Conservation (phyloP, 805 yeast genomes). For the Brettanomyces naardenensis region DNA sequence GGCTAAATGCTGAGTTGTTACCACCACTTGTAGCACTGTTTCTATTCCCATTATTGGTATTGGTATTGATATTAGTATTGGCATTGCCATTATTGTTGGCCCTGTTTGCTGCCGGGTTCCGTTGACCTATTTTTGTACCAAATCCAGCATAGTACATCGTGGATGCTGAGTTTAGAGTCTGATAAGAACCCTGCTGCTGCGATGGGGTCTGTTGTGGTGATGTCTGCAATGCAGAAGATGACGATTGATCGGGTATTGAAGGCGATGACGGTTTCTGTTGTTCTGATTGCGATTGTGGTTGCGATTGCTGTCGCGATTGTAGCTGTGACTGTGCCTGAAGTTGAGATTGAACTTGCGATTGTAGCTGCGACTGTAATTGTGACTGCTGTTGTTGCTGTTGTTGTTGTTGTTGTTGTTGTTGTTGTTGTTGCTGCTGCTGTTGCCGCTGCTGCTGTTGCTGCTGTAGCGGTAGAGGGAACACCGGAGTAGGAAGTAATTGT, state of each 20-base stretch:
- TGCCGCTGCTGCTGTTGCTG: constrained; percentile 7
- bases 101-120: neutral
- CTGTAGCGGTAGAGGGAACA: constrained; percentile 8
- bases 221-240: neutral
- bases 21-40: neutral
- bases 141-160: constrained; percentile 7
- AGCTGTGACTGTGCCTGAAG: constrained; percentile 4
- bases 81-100: no score
- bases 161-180: constrained; percentile 13
- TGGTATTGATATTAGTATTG: no score
- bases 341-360: neutral
- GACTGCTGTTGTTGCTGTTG: constrained; percentile 15
- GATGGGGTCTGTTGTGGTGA: constrained; percentile 1
- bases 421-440: constrained; percentile 18
- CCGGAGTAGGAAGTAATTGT: constrained; percentile 21
- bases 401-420: constrained; percentile 15
- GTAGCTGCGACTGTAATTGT: constrained; percentile 7
- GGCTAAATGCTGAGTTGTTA: neutral
- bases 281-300: constrained; percentile 15
- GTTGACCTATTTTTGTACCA: neutral
- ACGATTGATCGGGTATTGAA: constrained; percentile 4
- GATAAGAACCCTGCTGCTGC: constrained; percentile 2
- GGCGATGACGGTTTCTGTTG: no score
- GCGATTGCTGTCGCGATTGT: constrained; percentile 18
- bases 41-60: neutral